phyloP scores from a whole-genome alignment of 108 stramenopile genomes.

The Heterococcus sp. region DNA sequence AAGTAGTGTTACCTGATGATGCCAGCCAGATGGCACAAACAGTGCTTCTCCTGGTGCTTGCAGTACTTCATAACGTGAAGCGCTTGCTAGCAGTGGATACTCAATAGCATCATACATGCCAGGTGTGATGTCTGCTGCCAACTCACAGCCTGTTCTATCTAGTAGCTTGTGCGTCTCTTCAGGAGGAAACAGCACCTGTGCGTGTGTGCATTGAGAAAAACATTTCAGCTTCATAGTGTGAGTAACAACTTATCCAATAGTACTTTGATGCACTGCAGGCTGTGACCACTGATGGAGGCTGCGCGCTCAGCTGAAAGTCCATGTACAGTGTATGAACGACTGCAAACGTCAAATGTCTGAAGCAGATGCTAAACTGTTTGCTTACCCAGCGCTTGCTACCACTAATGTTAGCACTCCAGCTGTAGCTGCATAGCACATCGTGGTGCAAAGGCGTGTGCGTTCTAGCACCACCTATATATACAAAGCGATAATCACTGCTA shows the following conservation, averaged over 20 bases:
- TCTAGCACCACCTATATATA: constrained; percentile 38
- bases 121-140: constrained; percentile 5
- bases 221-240: neutral
- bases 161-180: constrained; percentile 28
- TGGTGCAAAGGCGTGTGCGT: constrained; percentile 37
- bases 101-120: constrained; percentile 1
- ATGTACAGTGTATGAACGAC: too few species aligned
- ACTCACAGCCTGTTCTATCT: constrained; percentile 20
- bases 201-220: neutral
- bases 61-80: constrained; percentile 17
- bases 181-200: constrained; percentile 15
- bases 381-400: constrained; percentile 48
- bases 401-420: constrained; percentile 44
- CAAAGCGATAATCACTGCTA: constrained; percentile 48
- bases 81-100: constrained; percentile 12
- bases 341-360: too few species aligned
- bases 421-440: constrained; percentile 49
- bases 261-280: too few species aligned
- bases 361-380: too few species aligned
- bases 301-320: too few species aligned
- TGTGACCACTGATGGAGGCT: too few species aligned
- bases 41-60: constrained; percentile 47
- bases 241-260: too few species aligned
- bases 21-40: constrained; percentile 51
- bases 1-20: constrained; percentile 30